Evolutionary conservation across 768 basidiomycete species (phyloP), one percentile per base, ranked within the genome.

Genomic region (Tulasnella sp.): DNA sequence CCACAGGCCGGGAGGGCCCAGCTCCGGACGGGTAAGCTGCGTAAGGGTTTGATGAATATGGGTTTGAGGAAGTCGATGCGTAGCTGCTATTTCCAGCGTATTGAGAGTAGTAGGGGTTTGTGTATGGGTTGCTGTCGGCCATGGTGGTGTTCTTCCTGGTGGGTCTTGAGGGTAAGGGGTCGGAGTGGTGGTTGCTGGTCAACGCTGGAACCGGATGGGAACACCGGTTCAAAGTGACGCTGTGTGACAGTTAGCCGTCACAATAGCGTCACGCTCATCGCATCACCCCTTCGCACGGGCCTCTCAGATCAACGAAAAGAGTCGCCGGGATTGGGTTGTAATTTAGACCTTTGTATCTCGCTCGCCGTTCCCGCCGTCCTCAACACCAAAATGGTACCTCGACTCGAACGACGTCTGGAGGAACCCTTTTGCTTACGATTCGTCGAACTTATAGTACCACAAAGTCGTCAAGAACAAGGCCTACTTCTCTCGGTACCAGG

Each of bases 401-500:
- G 14, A 40, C 9, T 0, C 34, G 22, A 8, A 20, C 8, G 7
- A 9, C 41, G 41, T 22, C 40, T 42, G 40, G 40, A 42, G 8
- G 74, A 16, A 44, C 74, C 41, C 28, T 12, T 37, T 28, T 0
- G n/a, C 46, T 75, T 24, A 75, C 40, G 2, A 42, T 42, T 0
- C 31, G 3, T 48, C 40, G 14, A 69, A 69, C 34, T n/a, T 7
- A 34, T 54, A 78, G 77, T 99, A 98, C 91, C 94, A 98, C 90
- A 98, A 98, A 89, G 93, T 93, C 84, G 87, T 97, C 89, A 98
- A 99, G 90, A 94, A 95, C 85, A 92, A 92, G 86, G 95, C 97
- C 85, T 98, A 98, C 93, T 98, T 96, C 89, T 98, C 96, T 82
- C 93, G 97, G 82, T 98, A 93, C 90, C 96, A 98, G 89, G 97